Conservation (phyloP, 768 basidiomycete species). For the Exsudoporus frostii region DNA sequence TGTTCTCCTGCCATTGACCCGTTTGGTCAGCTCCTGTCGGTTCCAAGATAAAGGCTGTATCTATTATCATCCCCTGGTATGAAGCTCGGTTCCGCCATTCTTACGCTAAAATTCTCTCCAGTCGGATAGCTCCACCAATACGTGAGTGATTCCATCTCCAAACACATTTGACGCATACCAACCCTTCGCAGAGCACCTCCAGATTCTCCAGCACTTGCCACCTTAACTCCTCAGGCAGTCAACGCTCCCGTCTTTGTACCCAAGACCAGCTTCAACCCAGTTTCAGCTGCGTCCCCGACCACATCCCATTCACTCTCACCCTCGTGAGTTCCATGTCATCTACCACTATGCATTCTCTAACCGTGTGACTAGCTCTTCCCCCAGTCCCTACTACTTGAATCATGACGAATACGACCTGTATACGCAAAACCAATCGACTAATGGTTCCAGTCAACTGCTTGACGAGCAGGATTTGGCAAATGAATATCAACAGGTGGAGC, state of each 20-base stretch:
- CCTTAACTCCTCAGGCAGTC: slow-evolving; percentile 61
- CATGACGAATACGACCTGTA: slow-evolving; percentile 41
- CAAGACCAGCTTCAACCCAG: slow-evolving; percentile 51
- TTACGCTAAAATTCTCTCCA: slow-evolving; percentile 17
- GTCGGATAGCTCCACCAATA: slow-evolving; percentile 20
- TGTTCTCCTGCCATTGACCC: background rate
- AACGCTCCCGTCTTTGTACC: slow-evolving; percentile 87
- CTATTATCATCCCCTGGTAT: slow-evolving; percentile 76
- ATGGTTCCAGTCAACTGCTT: slow-evolving; percentile 2
- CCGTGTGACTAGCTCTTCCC: slow-evolving; percentile 23
- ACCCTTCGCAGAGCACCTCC: slow-evolving; percentile 34
- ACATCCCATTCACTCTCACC: slow-evolving; percentile 29
- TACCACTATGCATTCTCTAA: slow-evolving; percentile 4
- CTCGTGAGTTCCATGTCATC: slow-evolving; percentile 19
- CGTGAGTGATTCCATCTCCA: slow-evolving; percentile 20
- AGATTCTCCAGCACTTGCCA: slow-evolving; percentile 42
- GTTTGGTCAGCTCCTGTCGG: slow-evolving; percentile 63
- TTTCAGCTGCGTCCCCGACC: slow-evolving; percentile 9
- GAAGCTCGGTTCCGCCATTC: slow-evolving; percentile 4
- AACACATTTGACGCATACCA: background rate
- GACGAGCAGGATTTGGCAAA: slow-evolving; percentile 15
- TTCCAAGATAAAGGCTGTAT: slow-evolving; percentile 84
- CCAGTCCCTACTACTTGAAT: slow-evolving; percentile 26
- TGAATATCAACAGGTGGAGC: slow-evolving; percentile 24
- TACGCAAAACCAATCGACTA: slow-evolving; percentile 6